Evolutionary conservation across 768 basidiomycete genomes (phyloP), one percentile per base, ranked within the genome.

Genomic region (Termitomyces titanicus): DNA sequence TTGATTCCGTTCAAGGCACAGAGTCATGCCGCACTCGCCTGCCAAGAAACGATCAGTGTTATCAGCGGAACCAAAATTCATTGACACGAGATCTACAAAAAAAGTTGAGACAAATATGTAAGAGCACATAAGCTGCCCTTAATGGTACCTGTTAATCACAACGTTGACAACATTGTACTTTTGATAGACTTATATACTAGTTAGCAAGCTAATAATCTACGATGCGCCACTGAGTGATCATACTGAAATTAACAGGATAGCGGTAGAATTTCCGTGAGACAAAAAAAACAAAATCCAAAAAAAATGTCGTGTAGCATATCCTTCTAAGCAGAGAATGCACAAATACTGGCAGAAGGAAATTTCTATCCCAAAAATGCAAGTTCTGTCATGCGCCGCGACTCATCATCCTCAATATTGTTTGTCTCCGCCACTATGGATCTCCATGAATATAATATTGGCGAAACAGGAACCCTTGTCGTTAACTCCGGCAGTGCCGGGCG

Each of bases 371-470:
- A 69, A 64, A 89, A 91, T 51, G 87, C 87, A 63, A 88, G 65
- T 72, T 91, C 88, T 42, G 84, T 83, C 74, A 89, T 71, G 67
- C 86, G 72, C 68, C 87, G 72, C 58, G 75, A 78, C 74, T 91
- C 88, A 11, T 82, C 84, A 57, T 91, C 86, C 64, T 80, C 72
- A 38, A 90, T 88, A 38, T 67, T 70, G 46, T 63, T 75, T 51
- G 80, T 70, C 70, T 84, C 76, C 33, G 73, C 48, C 56, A 82
- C 47, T 50, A 91, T 88, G 53, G 75, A 83, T 44, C 78, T 85
- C 17, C 72, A 65, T 57, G 71, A 83, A 63, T 90, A 81, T 54
- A 88, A 78, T 44, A 78, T 82, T 34, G 86, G 84, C 51, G 74
- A 71, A 18, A 86, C 70, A 12, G 85, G 72, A 59, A 70, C 63